Evolutionary conservation across 2,329 filamentous ascomycete species (phyloP).

Genomic region (Proliferodiscus dingleyae): DNA sequence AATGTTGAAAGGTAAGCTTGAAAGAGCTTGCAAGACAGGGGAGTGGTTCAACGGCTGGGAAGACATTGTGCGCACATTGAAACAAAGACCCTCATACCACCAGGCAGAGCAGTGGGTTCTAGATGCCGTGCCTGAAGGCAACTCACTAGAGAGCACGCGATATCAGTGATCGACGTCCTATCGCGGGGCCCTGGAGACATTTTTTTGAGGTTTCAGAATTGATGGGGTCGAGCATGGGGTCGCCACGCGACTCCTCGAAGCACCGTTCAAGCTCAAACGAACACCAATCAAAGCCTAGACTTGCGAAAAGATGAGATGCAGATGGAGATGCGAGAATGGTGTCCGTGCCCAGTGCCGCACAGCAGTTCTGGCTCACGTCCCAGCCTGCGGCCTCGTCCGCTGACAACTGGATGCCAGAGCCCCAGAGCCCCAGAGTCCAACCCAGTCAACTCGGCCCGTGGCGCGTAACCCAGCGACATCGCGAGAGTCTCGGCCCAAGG

Average conservation of each 20-base stretch:
- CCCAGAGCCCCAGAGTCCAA: too few relatives aligned
- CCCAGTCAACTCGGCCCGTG: too few relatives aligned
- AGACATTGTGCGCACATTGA: constrained; percentile 12
- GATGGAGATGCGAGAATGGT: constrained; percentile 9
- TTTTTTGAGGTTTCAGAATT: constrained; percentile 14
- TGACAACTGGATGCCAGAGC: constrained; percentile 3
- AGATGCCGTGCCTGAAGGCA: constrained; percentile 4
- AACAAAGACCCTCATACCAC: constrained; percentile 17
- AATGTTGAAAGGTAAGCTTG: constrained; percentile 17
- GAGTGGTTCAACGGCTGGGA: constrained; percentile 10
- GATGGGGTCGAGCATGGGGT: constrained; percentile 14
- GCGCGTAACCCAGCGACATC: not conserved
- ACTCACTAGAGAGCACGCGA: constrained; percentile 8
- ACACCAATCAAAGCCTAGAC: constrained; percentile 21
- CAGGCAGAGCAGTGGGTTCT: constrained; percentile 9
- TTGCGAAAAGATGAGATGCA: constrained; percentile 24
- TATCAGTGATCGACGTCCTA: constrained; percentile 21
- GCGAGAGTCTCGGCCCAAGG: not conserved
- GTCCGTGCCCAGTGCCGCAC: too few relatives aligned
- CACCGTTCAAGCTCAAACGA: constrained; percentile 12
- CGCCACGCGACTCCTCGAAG: constrained; percentile 1
- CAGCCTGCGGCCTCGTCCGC: not conserved
- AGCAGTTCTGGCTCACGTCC: constrained; percentile 6
- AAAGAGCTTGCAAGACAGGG: constrained; percentile 5
- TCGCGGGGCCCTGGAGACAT: constrained; percentile 17